phyloP scores from a whole-genome alignment of 345 rosid species.

The Microcos paniculata region DNA sequence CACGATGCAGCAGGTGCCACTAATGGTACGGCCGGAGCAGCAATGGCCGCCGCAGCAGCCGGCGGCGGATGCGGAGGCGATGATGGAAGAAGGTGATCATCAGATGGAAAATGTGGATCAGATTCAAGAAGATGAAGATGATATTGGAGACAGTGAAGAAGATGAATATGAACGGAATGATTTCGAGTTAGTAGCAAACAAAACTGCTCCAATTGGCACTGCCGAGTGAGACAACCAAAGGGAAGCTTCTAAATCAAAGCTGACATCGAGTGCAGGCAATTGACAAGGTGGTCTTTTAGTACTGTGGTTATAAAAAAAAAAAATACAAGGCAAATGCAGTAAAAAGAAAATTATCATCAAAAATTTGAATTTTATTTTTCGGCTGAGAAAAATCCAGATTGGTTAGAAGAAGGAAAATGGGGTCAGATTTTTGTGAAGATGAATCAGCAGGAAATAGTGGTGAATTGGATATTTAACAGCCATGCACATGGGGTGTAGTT shows the following conservation, averaged over 20 bases:
- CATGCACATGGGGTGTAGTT: constrained; percentile 32
- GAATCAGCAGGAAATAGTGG: constrained; percentile 1
- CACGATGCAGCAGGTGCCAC: constrained; percentile 28
- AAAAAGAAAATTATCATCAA: background rate
- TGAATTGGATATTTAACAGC: constrained; percentile 6
- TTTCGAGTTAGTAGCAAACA: constrained; percentile 59
- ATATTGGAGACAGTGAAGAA: constrained; percentile 32
- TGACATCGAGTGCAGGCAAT: background rate
- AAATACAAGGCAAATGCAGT: background rate
- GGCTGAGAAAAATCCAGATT: background rate
- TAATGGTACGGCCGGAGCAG: constrained; percentile 64
- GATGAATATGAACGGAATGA: constrained; percentile 51
- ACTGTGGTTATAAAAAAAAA: background rate
- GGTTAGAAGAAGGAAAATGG: background rate
- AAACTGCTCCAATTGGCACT: constrained; percentile 33
- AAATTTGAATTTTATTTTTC: background rate
- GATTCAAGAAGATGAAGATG: constrained; percentile 27
- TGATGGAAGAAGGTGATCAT: constrained; percentile 33
- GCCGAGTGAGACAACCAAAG: constrained; percentile 24
- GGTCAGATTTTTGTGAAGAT: background rate
- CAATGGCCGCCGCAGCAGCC: constrained; percentile 58
- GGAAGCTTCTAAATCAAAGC: constrained; percentile 10
- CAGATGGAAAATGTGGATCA: constrained; percentile 22
- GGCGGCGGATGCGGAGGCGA: constrained; percentile 12
- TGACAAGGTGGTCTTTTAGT: background rate